Evolutionary conservation across 192 early-diverging fungal species (phyloP), one percentile per base, ranked within the genome.

Genomic region (Mortierella claussenii): DNA sequence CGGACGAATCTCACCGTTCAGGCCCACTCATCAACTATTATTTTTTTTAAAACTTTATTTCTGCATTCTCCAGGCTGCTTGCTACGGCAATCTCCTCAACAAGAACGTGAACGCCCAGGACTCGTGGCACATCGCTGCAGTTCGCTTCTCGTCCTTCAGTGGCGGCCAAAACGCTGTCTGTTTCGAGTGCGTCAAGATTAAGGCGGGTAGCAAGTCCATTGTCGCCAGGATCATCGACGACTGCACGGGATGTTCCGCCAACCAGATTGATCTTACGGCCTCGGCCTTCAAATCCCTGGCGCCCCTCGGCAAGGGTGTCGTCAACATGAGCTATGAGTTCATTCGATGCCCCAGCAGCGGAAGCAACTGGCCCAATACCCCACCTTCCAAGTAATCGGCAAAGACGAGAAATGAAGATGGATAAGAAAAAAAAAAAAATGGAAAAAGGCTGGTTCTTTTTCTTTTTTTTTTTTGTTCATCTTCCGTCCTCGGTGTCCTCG

Each of bases 151-250:
- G 1, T 20, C 26, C 12, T 65, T 48, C 34, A 42, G 13, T 5
- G 60, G 60, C 18, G 51, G 44, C 13, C 53, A 60, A n/a, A 43
- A 48, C 15, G 10, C 21, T 0, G 56, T 31, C 17, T 75, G 70
- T 51, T 75, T 75, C 44, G 32, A 75, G 33, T 75, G 70, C 57
- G 57, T 47, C 40, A 65, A 55, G 33, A 33, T 75, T 63, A 75
- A 60, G n/a, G 50, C 55, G n/a, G 47, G 37, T 4, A 13, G 15
- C 0, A 61, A 63, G 43, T 65, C 56, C 0, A 54, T 79, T 44
- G 32, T 71, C 47, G 78, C 59, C 5, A 48, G 69, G 20, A 56
- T 79, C 30, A 67, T 79, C 30, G 78, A 79, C 21, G 48, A 70
- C 8, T 79, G 78, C 59, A 26, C 20, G 13, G 33, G 56, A n/a